Conservation (phyloP, 2,329 filamentous ascomycete species). For the Rutstroemia sydowiana region DNA sequence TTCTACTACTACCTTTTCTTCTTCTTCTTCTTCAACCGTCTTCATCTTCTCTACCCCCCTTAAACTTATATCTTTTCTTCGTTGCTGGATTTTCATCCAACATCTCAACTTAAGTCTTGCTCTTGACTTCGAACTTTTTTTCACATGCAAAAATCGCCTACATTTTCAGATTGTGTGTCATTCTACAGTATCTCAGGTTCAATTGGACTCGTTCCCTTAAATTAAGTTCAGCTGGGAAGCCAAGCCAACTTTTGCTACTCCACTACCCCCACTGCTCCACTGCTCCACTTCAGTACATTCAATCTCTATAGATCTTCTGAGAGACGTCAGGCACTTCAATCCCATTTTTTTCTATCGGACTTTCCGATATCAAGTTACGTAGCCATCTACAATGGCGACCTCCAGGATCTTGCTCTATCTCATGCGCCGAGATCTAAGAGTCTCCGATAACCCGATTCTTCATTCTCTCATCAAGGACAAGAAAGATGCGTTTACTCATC, state of each 20-base stretch:
- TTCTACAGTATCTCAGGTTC: too few species aligned
- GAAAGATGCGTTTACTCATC: constrained; percentile 54
- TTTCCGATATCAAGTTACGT: not conserved
- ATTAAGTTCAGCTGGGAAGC: too few species aligned
- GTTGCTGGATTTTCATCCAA: not conserved
- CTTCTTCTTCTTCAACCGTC: not conserved
- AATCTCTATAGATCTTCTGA: too few species aligned
- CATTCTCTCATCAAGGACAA: constrained; percentile 44
- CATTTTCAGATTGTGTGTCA: too few species aligned
- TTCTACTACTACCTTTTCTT: not conserved
- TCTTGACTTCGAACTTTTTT: too few species aligned
- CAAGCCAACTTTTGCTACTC: too few species aligned
- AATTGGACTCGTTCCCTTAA: too few species aligned
- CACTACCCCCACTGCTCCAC: too few species aligned
- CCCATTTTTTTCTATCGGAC: not conserved
- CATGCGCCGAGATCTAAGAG: constrained; percentile 63
- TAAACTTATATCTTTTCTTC: not conserved
- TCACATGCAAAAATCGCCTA: too few species aligned
- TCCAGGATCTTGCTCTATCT: constrained; percentile 60
- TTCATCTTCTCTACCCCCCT: not conserved
- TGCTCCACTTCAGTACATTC: too few species aligned
- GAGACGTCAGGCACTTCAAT: not conserved
- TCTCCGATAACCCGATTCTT: constrained; percentile 68
- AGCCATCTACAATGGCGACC: constrained; percentile 28
- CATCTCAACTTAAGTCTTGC: too few species aligned